phyloP scores from a whole-genome alignment of 2,329 filamentous ascomycete species.

The Curvularia sp. region DNA sequence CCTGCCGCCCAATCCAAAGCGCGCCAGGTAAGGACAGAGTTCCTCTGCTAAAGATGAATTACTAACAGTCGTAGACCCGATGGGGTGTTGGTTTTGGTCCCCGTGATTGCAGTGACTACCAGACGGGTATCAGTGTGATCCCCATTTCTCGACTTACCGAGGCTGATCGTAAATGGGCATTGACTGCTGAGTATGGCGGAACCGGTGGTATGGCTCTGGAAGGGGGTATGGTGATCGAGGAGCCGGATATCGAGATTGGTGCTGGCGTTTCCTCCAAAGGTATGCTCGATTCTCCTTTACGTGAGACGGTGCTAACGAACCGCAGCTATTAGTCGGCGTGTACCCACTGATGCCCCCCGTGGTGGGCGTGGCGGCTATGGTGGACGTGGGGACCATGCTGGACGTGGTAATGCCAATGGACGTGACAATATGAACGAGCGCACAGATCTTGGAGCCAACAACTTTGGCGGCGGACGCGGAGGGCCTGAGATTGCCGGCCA shows the following conservation, averaged over 20 bases:
- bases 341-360: conserved; percentile 43
- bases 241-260: conserved; percentile 98
- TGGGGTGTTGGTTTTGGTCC: conserved; percentile 99
- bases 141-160: conserved; percentile 93
- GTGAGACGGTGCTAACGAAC: conserved; percentile 19
- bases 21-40: conserved; percentile 47
- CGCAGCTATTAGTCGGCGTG: conserved; percentile 46
- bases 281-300: conserved; percentile 28
- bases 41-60: neutral
- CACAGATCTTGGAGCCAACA: conserved; percentile 14
- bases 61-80: conserved; percentile 69
- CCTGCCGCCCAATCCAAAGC: conserved; percentile 72
- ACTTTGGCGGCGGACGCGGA: conserved; percentile 20
- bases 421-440: conserved; percentile 14
- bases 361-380: conserved; percentile 25
- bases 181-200: conserved; percentile 91
- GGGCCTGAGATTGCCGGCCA: conserved; percentile 24
- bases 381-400: conserved; percentile 13
- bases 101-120: conserved; percentile 95
- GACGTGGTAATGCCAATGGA: conserved; percentile 26
- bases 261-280: conserved; percentile 95
- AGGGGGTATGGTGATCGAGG: conserved; percentile 86
- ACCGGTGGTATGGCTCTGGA: conserved; percentile 84
- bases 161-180: conserved; percentile 95
- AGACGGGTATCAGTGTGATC: conserved; percentile 89